Evolutionary conservation across 2,329 filamentous ascomycete genomes (phyloP).

Genomic region (Dactylellina drechsleri): DNA sequence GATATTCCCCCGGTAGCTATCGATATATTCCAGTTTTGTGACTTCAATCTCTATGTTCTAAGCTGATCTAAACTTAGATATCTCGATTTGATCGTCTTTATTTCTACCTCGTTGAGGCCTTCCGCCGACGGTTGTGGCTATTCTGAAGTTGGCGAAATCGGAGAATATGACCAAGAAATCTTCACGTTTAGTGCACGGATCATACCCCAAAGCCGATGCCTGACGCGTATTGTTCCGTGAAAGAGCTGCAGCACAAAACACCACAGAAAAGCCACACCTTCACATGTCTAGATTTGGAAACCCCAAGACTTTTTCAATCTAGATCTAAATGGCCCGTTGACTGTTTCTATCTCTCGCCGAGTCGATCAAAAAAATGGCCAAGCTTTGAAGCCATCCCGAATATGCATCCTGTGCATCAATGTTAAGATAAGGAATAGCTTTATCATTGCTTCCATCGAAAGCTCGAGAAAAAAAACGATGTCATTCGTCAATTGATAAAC

Average conservation of each 20-base stretch:
- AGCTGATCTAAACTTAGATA: too few relatives aligned
- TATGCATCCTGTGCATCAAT: neutral
- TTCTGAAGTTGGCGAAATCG: neutral
- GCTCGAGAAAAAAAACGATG: too few relatives aligned
- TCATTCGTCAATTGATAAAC: too few relatives aligned
- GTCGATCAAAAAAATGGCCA: neutral
- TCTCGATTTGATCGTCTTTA: too few relatives aligned
- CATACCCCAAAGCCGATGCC: neutral
- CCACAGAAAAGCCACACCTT: neutral
- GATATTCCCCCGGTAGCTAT: too few relatives aligned
- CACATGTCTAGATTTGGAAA: neutral
- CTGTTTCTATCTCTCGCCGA: neutral
- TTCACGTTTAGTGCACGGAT: neutral
- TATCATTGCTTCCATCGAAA: neutral
- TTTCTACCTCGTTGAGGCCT: too few relatives aligned
- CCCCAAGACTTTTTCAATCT: neutral
- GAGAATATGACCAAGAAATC: constrained; percentile 1
- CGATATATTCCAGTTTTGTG: too few relatives aligned
- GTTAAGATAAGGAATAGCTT: neutral
- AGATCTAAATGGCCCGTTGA: neutral
- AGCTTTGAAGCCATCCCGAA: neutral
- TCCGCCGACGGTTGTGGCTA: too few relatives aligned
- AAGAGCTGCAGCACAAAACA: neutral
- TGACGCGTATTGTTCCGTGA: constrained; percentile 5
- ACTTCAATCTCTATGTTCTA: too few relatives aligned